These are phyloP conservation scores for Penicillium janthinellum DNA, from an alignment of 2,329 filamentous ascomycete genomes.

Conservation along the genomic window DNA sequence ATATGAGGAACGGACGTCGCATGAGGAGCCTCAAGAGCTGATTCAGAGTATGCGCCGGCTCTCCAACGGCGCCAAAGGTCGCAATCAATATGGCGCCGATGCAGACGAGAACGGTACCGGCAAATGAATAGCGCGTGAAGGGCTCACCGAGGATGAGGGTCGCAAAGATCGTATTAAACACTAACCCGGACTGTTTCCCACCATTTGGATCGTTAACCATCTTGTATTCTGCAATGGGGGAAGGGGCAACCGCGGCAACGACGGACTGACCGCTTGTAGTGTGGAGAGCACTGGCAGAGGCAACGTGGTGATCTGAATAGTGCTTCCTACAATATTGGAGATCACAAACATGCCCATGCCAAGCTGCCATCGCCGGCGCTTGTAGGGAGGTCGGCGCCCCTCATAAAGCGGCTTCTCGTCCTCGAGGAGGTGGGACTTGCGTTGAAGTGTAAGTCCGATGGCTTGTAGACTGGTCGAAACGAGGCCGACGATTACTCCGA, in stretches of 20 bases:
- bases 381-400: slow-evolving; percentile 81
- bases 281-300: slow-evolving; percentile 93
- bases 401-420: slow-evolving; percentile 85
- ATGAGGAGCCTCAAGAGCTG: slow-evolving; percentile 78
- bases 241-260: background rate
- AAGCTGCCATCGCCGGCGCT: slow-evolving; percentile 84
- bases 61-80: slow-evolving; percentile 88
- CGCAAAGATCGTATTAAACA: slow-evolving; percentile 98
- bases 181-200: slow-evolving; percentile 70
- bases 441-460: slow-evolving; percentile 89
- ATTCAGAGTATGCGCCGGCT: slow-evolving; percentile 82
- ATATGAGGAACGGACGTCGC: slow-evolving; percentile 75
- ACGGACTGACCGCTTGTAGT: slow-evolving; percentile 70
- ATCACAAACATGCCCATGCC: slow-evolving; percentile 98
- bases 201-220: slow-evolving; percentile 13
- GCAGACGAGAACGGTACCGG: slow-evolving; percentile 86
- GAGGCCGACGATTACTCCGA: slow-evolving; percentile 91
- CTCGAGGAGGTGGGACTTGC: slow-evolving; percentile 97
- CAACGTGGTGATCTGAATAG: slow-evolving; percentile 94
- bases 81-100: slow-evolving; percentile 88
- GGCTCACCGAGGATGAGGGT: slow-evolving; percentile 89
- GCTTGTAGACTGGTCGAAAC: slow-evolving; percentile 94
- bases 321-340: slow-evolving; percentile 91
- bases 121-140: slow-evolving; percentile 90
- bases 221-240: background rate